phyloP scores from a whole-genome alignment of 2,329 filamentous ascomycete genomes.

The Colletotrichum noveboracense region DNA sequence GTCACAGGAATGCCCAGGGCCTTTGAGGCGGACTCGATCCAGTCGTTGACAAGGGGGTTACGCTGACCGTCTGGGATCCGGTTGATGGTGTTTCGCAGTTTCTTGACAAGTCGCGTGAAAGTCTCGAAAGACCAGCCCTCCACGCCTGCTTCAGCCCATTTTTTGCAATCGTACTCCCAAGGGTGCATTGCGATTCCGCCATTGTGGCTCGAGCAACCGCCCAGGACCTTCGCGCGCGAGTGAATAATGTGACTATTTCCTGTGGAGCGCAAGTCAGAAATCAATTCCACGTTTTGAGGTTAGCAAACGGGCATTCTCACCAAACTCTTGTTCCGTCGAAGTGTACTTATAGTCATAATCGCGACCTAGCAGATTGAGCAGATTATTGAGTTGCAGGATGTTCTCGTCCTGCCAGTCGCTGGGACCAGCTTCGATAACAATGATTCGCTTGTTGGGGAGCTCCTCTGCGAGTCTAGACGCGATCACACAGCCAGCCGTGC shows the following conservation, averaged over 20 bases:
- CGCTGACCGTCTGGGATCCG: neutral
- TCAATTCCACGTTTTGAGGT: neutral
- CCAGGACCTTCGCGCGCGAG: neutral
- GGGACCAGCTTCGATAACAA: neutral
- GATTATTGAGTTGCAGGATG: neutral
- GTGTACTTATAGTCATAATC: neutral
- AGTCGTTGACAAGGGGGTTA: neutral
- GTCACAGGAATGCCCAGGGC: neutral
- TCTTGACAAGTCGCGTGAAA: neutral
- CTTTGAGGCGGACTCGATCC: neutral
- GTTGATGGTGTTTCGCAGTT: neutral
- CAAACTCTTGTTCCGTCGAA: neutral
- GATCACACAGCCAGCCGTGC: neutral
- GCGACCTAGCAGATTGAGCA: neutral
- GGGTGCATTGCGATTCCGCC: neutral
- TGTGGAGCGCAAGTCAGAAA: neutral
- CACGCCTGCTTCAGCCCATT: neutral
- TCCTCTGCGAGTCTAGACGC: neutral
- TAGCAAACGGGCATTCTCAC: neutral
- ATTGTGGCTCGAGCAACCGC: neutral
- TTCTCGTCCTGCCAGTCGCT: neutral
- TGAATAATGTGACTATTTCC: neutral
- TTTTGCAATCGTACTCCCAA: neutral
- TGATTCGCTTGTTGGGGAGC: neutral
- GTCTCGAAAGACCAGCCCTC: neutral